These are phyloP conservation scores for Penicillium psychrosexuale DNA, from an alignment of 2,329 filamentous ascomycete species.

Conservation along the genomic window DNA sequence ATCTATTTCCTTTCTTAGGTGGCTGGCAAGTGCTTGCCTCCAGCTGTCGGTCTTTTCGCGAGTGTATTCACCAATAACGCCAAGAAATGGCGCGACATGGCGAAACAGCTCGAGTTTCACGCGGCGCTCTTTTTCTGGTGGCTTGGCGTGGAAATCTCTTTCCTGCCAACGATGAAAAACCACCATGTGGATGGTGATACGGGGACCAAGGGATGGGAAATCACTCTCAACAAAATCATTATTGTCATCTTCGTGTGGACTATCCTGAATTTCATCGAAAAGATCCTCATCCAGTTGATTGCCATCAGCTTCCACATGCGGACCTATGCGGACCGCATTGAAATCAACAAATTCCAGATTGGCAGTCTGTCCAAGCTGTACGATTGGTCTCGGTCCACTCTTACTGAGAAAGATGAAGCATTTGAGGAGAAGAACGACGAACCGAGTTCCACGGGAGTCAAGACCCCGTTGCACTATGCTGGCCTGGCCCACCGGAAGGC, in stretches of 20 bases:
- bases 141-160: slow-evolving; percentile 80
- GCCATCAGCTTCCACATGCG: slow-evolving; percentile 88
- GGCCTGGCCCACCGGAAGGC: slow-evolving; percentile 70
- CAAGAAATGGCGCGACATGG: slow-evolving; percentile 92
- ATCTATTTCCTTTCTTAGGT: slow-evolving; percentile 41
- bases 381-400: slow-evolving; percentile 59
- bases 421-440: slow-evolving; percentile 61
- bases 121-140: slow-evolving; percentile 89
- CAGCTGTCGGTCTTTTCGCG: slow-evolving; percentile 60
- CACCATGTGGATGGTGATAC: slow-evolving; percentile 57
- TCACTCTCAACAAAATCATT: slow-evolving; percentile 77
- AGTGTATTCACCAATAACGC: slow-evolving; percentile 79
- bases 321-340: slow-evolving; percentile 86
- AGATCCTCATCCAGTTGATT: slow-evolving; percentile 91
- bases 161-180: slow-evolving; percentile 74
- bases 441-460: slow-evolving; percentile 53
- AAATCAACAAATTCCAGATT: slow-evolving; percentile 89
- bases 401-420: slow-evolving; percentile 66
- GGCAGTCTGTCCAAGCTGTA: slow-evolving; percentile 64
- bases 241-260: slow-evolving; percentile 78
- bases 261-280: slow-evolving; percentile 80
- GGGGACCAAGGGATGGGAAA: slow-evolving; percentile 65
- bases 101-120: slow-evolving; percentile 78
- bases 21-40: slow-evolving; percentile 63
- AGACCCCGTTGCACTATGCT: slow-evolving; percentile 71